Evolutionary conservation across 352 stramenopile species (phyloP).

Genomic region (Elongisporangium undulatum): DNA sequence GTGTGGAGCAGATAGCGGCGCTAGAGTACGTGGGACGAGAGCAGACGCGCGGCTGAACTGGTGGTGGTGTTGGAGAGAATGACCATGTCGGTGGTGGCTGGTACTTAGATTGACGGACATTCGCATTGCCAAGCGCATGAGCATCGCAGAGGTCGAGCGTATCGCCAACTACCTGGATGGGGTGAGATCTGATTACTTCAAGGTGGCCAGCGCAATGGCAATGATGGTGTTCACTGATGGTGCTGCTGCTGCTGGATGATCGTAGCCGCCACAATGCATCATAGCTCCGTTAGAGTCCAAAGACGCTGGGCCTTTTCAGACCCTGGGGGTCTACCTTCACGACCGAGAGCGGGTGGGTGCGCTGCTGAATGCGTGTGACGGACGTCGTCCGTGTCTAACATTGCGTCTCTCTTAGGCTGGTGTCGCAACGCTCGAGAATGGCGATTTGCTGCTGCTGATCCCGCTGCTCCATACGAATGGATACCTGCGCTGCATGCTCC

Average conservation of each 20-base stretch:
- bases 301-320: conserved; percentile 27
- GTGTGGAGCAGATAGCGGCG: conserved; percentile 30
- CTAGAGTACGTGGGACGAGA: conserved; percentile 35
- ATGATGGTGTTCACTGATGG: too few species aligned
- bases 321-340: conserved; percentile 50
- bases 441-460: conserved; percentile 45
- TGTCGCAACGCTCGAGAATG: conserved; percentile 38
- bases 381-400: conserved; percentile 2
- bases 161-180: conserved; percentile 11
- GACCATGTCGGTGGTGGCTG: background rate
- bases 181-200: conserved; percentile 16
- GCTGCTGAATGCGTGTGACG: background rate
- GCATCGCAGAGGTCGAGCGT: conserved; percentile 46
- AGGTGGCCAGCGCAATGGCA: background rate
- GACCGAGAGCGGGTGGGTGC: conserved; percentile 38
- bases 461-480: conserved; percentile 32
- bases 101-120: conserved; percentile 25
- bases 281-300: conserved; percentile 15
- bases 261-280: conserved; percentile 49
- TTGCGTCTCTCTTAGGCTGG: conserved; percentile 37
- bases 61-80: conserved; percentile 6
- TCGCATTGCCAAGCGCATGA: conserved; percentile 54
- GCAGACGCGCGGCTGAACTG: background rate
- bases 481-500: conserved; percentile 44
- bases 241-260: conserved; percentile 1